These are phyloP conservation scores for Aegilops sharonensis DNA, from an alignment of 176 grass and related monocot genomes.

Conservation along the genomic window DNA sequence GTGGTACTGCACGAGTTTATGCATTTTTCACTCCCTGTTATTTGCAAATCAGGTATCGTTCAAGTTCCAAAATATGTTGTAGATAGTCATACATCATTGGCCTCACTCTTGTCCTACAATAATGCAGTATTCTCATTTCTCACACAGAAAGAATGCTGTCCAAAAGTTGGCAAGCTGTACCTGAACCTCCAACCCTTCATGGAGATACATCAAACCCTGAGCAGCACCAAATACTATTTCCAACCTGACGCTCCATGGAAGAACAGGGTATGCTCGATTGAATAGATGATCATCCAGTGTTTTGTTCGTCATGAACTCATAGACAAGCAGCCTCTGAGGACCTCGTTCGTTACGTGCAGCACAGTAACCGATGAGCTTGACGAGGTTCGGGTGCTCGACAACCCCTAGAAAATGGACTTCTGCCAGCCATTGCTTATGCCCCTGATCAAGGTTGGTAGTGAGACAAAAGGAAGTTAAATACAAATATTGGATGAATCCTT, in stretches of 20 bases:
- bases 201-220: slow-evolving; percentile 64
- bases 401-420: slow-evolving; percentile 78
- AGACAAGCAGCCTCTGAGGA: slow-evolving; percentile 60
- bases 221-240: slow-evolving; percentile 60
- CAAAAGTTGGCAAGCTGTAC: slow-evolving; percentile 21
- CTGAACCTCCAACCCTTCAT: slow-evolving; percentile 77
- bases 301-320: slow-evolving; percentile 75
- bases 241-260: slow-evolving; percentile 67
- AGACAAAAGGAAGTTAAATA: neutral
- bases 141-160: neutral
- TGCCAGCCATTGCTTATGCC: slow-evolving; percentile 77
- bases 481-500: neutral
- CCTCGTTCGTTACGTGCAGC: slow-evolving; percentile 42
- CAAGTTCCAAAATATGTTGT: neutral
- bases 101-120: neutral
- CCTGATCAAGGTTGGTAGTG: slow-evolving; percentile 31
- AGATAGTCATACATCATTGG: neutral
- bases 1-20: neutral
- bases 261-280: slow-evolving; percentile 52
- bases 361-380: slow-evolving; percentile 75
- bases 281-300: slow-evolving; percentile 74
- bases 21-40: neutral
- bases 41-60: neutral
- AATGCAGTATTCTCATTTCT: neutral
- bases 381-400: slow-evolving; percentile 68